Conservation (phyloP, 2,329 filamentous ascomycete species). For the Plenodomus lindquistii region DNA sequence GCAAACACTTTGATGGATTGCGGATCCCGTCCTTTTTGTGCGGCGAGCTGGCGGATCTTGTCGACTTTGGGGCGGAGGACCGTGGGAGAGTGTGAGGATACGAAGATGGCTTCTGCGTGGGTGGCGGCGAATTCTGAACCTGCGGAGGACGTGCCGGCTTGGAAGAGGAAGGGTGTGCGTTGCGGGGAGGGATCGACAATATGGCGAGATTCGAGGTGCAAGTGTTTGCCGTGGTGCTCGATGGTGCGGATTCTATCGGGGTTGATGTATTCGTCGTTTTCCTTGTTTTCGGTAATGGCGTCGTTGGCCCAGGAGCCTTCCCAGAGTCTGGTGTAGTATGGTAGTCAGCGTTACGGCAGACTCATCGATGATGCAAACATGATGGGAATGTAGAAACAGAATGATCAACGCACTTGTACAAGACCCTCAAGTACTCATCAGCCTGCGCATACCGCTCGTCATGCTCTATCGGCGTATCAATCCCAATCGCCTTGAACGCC, state of each 20-base stretch:
- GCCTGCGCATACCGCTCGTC: slow-evolving; percentile 68
- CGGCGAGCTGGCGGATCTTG: slow-evolving; percentile 57
- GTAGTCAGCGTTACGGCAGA: too few relatives aligned
- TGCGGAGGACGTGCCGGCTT: slow-evolving; percentile 63
- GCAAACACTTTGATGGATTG: slow-evolving; percentile 58
- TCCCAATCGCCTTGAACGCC: slow-evolving; percentile 65
- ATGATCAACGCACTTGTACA: slow-evolving; percentile 64
- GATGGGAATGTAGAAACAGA: too few relatives aligned
- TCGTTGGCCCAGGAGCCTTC: slow-evolving; percentile 60
- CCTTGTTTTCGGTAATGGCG: slow-evolving; percentile 58
- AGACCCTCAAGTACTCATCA: slow-evolving; percentile 67
- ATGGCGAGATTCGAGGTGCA: slow-evolving; percentile 50
- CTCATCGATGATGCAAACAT: too few relatives aligned
- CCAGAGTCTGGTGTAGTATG: slow-evolving; percentile 52
- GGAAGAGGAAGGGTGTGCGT: slow-evolving; percentile 48
- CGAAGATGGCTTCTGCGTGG: slow-evolving; percentile 65
- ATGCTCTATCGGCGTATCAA: slow-evolving; percentile 62
- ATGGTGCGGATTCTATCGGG: slow-evolving; percentile 64
- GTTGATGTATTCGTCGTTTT: slow-evolving; percentile 61
- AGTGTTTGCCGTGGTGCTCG: slow-evolving; percentile 63
- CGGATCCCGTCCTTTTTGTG: slow-evolving; percentile 58
- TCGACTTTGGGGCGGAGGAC: slow-evolving; percentile 57
- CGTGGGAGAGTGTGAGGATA: slow-evolving; percentile 57
- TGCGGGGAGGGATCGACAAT: slow-evolving; percentile 49
- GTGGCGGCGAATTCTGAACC: slow-evolving; percentile 61